Conservation (phyloP, 164 flowering plant genomes). For the Aristolochia californica region DNA sequence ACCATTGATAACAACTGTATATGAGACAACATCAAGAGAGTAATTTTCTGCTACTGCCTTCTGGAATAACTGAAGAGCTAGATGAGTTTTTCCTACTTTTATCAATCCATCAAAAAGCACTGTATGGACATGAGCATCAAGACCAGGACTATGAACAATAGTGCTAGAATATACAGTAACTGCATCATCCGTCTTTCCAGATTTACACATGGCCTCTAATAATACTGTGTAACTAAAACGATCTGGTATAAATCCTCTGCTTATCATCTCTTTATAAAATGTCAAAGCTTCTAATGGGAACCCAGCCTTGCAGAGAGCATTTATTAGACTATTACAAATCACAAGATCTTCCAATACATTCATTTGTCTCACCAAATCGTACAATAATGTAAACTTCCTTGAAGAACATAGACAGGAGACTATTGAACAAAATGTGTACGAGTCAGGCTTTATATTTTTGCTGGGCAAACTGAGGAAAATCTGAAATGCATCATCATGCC, state of each 20-base stretch:
- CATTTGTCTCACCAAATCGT: slow-evolving; percentile 18
- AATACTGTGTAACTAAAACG: slow-evolving; percentile 40
- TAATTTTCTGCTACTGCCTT: slow-evolving; percentile 24
- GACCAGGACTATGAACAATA: slow-evolving; percentile 16
- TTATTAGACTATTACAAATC: slow-evolving; percentile 38
- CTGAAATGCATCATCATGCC: slow-evolving; percentile 36
- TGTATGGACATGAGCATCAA: slow-evolving; percentile 56
- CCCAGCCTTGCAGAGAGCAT: slow-evolving; percentile 36
- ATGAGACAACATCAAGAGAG: slow-evolving; percentile 45
- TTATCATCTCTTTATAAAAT: slow-evolving; percentile 36
- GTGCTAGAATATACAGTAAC: slow-evolving; percentile 38
- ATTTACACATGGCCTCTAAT: slow-evolving; percentile 35
- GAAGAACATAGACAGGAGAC: slow-evolving; percentile 25
- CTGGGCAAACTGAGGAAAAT: slow-evolving; percentile 23
- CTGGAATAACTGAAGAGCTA: slow-evolving; percentile 33
- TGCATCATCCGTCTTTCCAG: slow-evolving; percentile 35
- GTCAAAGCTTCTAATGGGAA: slow-evolving; percentile 29
- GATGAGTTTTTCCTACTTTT: slow-evolving; percentile 25
- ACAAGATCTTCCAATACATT: slow-evolving; percentile 33
- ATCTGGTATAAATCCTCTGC: slow-evolving; percentile 38
- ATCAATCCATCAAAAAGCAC: slow-evolving; percentile 35
- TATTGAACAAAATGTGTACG: slow-evolving; percentile 42
- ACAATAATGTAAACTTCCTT: slow-evolving; percentile 20
- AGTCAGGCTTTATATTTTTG: slow-evolving; percentile 38
- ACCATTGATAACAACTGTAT: slow-evolving; percentile 37